These are phyloP conservation scores for Acanthamoeba healyi DNA, from an alignment of 208 protist genomes.

Conservation along the genomic window DNA sequence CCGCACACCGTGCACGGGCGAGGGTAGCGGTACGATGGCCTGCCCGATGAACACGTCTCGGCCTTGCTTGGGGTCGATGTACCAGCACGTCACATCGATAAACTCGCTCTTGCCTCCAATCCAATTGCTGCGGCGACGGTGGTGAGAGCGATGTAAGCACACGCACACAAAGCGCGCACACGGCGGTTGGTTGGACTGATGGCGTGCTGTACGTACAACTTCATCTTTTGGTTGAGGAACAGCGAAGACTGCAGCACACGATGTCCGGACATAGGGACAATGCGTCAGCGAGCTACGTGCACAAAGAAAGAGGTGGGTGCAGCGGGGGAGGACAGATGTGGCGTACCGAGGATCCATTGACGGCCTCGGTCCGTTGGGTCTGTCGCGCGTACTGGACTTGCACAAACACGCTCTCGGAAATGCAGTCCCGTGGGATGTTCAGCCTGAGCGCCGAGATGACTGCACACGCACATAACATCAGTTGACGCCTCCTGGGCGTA, in stretches of 20 bases:
- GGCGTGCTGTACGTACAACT: constrained; percentile 14
- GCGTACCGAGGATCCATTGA: background rate
- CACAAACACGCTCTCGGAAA: background rate
- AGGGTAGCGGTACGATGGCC: constrained; percentile 37
- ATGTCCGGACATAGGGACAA: too few relatives aligned
- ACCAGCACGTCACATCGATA: constrained; percentile 52
- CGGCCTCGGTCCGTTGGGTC: background rate
- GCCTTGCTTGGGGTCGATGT: background rate
- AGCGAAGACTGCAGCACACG: background rate
- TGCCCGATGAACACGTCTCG: constrained; percentile 26
- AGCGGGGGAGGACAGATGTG: background rate
- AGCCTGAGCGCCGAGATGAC: constrained; percentile 26
- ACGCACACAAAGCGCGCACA: background rate
- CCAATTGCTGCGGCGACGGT: background rate
- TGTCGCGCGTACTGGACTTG: constrained; percentile 17
- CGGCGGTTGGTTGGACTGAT: background rate
- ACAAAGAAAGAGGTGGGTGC: too few relatives aligned
- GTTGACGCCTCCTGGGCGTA: background rate
- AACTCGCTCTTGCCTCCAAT: constrained; percentile 16
- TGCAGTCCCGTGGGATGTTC: background rate
- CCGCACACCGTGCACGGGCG: background rate
- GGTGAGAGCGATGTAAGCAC: background rate
- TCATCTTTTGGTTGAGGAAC: constrained; percentile 42
- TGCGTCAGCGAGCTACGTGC: too few relatives aligned
- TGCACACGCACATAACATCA: background rate